Base-by-base conservation (phyloP, 495 filamentous ascomycete species). In the Penicillium subrubescens region DNA sequence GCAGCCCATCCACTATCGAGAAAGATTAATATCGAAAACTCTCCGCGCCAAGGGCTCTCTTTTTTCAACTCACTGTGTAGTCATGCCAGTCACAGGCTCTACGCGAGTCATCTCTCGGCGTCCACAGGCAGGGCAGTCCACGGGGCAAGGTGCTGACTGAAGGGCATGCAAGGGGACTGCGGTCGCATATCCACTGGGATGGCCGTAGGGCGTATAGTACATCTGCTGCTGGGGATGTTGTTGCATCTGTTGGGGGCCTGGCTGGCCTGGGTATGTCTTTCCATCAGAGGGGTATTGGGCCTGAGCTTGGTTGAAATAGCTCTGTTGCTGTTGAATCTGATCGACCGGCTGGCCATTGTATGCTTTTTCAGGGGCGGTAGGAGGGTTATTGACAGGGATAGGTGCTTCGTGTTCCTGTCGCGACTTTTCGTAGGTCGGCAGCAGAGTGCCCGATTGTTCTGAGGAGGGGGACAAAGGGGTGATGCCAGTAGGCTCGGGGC, bases 81-180 rank as follows among this genome's bases (percentile, higher is more conserved):
- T 83, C 33, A 77, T 77, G 14, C 83, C 83, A 11, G 72, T 64
- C n/a, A 79, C 70, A 10, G 74, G 65, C 46, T 77, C 48, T 2
- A 73, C 67, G 17, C 74, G 74, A 0, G 83, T 86, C 76, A 86
- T 78, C 44, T 81, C 78, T 0, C 83, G 70, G 55, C 76, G 65
- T 5, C 77, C 73, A 51, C 83, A 86, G 8, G 69, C 69, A 0
- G 83, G 82, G 67, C 83, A 86, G 62, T 86, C 83, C 8, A 82
- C 82, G 0, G 80, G 81, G 8, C 75, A 71, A 2, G 83, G 70
- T 2, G 70, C 70, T 17, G 64, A 69, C 60, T 64, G 75, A 23
- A 71, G 79, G 25, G 59, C 75, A 70, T 68, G 77, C 63, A 69
- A 69, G 35, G 75, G 72, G 35, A 66, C 66, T 2, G 74, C 74